Evolutionary conservation across 1,284 basidiomycete species (phyloP).

Genomic region (Puccinia horiana): DNA sequence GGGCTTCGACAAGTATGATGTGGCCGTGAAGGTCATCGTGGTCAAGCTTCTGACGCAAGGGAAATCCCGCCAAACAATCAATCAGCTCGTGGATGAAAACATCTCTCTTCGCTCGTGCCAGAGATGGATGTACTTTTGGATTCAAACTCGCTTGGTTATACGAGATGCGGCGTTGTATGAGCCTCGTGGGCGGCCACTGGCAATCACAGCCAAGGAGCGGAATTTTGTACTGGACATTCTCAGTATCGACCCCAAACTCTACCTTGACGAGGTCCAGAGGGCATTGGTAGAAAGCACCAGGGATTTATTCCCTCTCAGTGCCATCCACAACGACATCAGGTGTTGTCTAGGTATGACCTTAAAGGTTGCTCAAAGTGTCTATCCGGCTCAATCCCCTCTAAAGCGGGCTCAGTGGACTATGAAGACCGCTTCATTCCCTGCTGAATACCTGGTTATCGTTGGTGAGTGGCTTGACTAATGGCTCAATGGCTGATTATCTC

Average conservation of each 20-base stretch:
- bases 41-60: not conserved
- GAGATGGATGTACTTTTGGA: not conserved
- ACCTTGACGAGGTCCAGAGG: not conserved
- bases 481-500: no score
- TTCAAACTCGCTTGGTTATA: not conserved
- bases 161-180: not conserved
- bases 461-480: no score
- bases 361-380: not conserved
- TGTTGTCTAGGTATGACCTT: not conserved
- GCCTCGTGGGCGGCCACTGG: not conserved
- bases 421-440: not conserved
- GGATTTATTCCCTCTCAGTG: not conserved
- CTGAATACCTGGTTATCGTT: not conserved
- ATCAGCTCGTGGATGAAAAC: not conserved
- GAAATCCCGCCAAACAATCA: not conserved
- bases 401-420: not conserved
- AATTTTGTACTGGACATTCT: constrained; percentile 19
- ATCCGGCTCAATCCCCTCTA: not conserved
- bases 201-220: not conserved
- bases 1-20: not conserved
- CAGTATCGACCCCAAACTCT: not conserved
- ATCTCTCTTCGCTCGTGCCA: not conserved
- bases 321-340: not conserved
- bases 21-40: not conserved
- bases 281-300: not conserved